Evolutionary conservation across 768 basidiomycete genomes (phyloP), one percentile per base, ranked within the genome.

Genomic region (Collybiopsis confluens): DNA sequence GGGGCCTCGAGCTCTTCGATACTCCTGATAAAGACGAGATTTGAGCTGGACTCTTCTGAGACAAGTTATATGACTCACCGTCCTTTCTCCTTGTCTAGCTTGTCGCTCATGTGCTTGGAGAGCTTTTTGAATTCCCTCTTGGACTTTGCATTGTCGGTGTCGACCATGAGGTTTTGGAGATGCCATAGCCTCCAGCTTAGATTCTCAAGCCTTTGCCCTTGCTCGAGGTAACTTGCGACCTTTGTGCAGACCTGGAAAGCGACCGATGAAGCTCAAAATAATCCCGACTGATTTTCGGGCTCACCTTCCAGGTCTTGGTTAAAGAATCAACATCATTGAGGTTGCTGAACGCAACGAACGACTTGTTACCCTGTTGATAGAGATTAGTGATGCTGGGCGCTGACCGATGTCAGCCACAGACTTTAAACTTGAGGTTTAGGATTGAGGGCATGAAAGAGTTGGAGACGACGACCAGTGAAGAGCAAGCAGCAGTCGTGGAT

Each of bases 161-260:
- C 90, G 72, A 93, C 90, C 75, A 92, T 92, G 62, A 92, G 82
- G 62, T 85, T 90, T 73, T 93, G 91, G 46, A 93, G 82, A 66
- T 92, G 90, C 91, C 91, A 93, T 68, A 93, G 80, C 65, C 91
- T 82, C 91, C 91, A 93, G 61, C 85, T 87, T 71, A 93, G 72
- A 78, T 93, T 93, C 80, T 92, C 91, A 65, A 93, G 88, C 53
- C 91, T 78, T 67, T 90, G 88, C 44, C 91, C 91, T 67, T 92
- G 90, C 73, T 93, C 91, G 66, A 93, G 88, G 74, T 83, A 92
- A 68, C 87, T 82, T 49, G 90, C 90, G 57, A 93, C 91, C 76
- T 92, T 92, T 20, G 90, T 90, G 73, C 90, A 92, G 67, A 91
- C 88, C 88, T 90, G 52, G 10, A 21, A 42, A 51, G 56, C 36